A percentile compares a stretch with the other conserved stretches of the same genome.
Conservation (phyloP, 1,139 yeast species). For the Scheffersomyces stambukii region DNA sequence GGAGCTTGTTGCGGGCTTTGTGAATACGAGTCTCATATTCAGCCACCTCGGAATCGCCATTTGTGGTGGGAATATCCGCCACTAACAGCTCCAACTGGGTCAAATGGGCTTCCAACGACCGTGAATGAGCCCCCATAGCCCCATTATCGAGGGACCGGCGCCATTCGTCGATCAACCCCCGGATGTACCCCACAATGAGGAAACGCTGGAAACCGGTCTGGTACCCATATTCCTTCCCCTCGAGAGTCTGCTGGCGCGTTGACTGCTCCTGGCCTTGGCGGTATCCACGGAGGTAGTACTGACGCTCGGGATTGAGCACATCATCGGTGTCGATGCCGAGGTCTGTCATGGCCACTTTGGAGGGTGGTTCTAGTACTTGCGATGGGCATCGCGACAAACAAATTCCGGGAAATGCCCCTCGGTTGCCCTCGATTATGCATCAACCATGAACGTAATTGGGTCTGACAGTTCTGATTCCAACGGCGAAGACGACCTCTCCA, state of each 20-base stretch:
- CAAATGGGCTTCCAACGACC: constrained; percentile 23
- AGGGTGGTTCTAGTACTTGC: not conserved
- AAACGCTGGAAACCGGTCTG: constrained; percentile 77
- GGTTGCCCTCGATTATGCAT: too few relatives aligned
- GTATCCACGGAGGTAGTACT: constrained; percentile 60
- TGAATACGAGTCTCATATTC: constrained; percentile 39
- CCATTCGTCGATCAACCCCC: constrained; percentile 49
- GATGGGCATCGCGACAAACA: too few relatives aligned
- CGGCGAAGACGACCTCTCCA: too few relatives aligned
- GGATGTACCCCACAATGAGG: constrained; percentile 58
- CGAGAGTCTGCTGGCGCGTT: constrained; percentile 42
- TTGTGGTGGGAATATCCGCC: constrained; percentile 23
- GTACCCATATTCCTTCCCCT: constrained; percentile 75
- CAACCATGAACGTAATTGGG: too few relatives aligned
- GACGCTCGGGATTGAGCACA: constrained; percentile 49
- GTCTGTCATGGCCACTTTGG: constrained; percentile 6
- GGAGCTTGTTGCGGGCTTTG: constrained; percentile 50
- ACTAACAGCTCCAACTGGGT: constrained; percentile 23
- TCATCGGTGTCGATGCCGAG: constrained; percentile 39
- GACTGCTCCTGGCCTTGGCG: constrained; percentile 50
- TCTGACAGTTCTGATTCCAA: too few relatives aligned
- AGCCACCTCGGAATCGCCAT: constrained; percentile 47
- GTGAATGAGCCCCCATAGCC: constrained; percentile 14
- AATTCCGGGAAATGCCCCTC: too few relatives aligned
- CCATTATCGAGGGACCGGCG: too few relatives aligned